Percentiles rank a stretch among this genome's conserved stretches.
Conservation (phyloP, 768 basidiomycete genomes). For the Trametes cubensis region DNA sequence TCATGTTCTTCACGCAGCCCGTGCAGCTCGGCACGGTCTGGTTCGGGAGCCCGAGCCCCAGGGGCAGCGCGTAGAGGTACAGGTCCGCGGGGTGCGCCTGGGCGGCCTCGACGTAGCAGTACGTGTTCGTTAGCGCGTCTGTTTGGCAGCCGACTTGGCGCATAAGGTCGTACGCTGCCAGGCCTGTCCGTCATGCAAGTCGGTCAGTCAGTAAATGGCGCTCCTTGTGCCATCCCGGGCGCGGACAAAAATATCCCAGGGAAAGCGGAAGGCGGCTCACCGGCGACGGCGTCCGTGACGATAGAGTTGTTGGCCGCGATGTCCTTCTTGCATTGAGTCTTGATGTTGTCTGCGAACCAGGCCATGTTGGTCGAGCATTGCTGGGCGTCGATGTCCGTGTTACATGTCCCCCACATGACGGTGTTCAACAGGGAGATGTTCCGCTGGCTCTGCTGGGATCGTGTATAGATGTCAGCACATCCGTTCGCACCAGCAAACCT, state of each 20-base stretch:
- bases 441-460: conserved; percentile 57
- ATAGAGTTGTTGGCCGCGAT: conserved; percentile 52
- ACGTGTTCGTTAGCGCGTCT: conserved; percentile 59
- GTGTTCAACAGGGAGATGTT: conserved; percentile 65
- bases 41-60: conserved; percentile 57
- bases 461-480: conserved; percentile 6
- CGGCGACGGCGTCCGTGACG: conserved; percentile 56
- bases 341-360: conserved; percentile 56
- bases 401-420: conserved; percentile 81
- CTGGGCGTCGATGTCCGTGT: conserved; percentile 49
- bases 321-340: conserved; percentile 58
- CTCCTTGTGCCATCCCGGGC: neutral
- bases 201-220: neutral
- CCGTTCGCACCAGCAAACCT: conserved; percentile 13
- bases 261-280: conserved; percentile 40
- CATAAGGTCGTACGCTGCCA: conserved; percentile 66
- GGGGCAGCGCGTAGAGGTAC: conserved; percentile 73
- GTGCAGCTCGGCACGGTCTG: conserved; percentile 59
- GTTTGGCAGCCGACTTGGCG: conserved; percentile 60
- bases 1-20: conserved; percentile 59
- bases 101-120: conserved; percentile 75
- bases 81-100: conserved; percentile 61
- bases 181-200: conserved; percentile 41
- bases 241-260: neutral
- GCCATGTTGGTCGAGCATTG: conserved; percentile 71